A percentile compares a stretch with the other conserved stretches of the same genome.
Evolutionary conservation across 2,329 filamentous ascomycete genomes (phyloP).

Genomic region (Cladosporium sp.): DNA sequence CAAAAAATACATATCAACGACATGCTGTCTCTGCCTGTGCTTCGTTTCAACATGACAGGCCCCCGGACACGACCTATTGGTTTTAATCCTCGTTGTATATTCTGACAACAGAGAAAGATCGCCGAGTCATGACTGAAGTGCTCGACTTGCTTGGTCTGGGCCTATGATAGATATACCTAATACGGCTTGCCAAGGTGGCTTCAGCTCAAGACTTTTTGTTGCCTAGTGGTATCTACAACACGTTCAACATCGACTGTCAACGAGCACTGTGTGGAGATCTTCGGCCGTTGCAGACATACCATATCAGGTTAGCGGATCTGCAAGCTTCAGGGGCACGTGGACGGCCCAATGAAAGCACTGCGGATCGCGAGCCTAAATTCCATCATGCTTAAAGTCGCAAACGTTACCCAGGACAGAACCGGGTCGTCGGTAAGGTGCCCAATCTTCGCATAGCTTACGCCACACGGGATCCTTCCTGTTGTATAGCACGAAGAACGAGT

Average conservation of each 20-base stretch:
- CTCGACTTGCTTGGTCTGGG: background rate
- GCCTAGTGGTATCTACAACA: no score
- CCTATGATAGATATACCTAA: background rate
- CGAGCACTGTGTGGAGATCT: background rate
- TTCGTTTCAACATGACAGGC: background rate
- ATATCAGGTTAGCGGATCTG: background rate
- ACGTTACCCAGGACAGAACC: background rate
- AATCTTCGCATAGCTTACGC: background rate
- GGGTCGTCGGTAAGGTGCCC: background rate
- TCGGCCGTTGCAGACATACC: background rate
- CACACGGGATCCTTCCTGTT: background rate
- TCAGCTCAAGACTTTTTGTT: background rate
- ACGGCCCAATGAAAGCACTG: background rate
- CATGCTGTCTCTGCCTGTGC: background rate
- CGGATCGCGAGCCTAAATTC: background rate
- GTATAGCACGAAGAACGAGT: background rate
- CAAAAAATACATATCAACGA: no score
- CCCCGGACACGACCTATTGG: background rate
- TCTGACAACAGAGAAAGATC: background rate
- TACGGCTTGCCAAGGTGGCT: background rate
- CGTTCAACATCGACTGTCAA: no score
- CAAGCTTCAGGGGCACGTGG: background rate
- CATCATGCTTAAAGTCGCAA: no score
- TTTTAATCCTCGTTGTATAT: background rate
- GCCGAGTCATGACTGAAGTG: background rate